A percentile compares a stretch with the other conserved stretches of the same genome.
These are phyloP conservation scores for Eutrema heterophyllum DNA, from an alignment of 345 rosid species.

Conservation along the genomic window DNA sequence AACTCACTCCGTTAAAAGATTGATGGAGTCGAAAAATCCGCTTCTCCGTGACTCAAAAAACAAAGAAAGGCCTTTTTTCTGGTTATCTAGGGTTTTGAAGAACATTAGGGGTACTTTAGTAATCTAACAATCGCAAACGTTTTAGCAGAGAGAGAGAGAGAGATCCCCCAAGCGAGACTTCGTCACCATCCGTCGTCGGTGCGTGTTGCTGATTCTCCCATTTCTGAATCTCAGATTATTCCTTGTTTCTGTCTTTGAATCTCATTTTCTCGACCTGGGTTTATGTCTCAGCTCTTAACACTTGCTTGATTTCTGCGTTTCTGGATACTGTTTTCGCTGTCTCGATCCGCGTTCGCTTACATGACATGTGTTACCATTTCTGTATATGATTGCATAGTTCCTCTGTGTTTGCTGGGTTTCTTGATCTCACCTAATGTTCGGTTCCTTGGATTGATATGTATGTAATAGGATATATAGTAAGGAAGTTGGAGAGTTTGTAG, in stretches of 20 bases:
- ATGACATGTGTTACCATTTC: not conserved
- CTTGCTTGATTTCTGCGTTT: not conserved
- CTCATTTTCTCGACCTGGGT: not conserved
- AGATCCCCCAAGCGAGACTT: not conserved
- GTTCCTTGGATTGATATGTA: not conserved
- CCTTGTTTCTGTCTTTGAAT: not conserved
- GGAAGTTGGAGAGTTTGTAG: not conserved
- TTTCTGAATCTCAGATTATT: not conserved
- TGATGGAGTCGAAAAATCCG: not conserved
- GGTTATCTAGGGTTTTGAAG: not conserved
- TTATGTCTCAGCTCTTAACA: not conserved
- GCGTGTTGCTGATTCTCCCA: not conserved
- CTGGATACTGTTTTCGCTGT: not conserved
- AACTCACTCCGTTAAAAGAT: not conserved
- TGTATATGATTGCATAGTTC: not conserved
- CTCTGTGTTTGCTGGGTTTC: not conserved
- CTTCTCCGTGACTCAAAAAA: not conserved
- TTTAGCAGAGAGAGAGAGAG: not conserved
- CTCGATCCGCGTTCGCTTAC: not conserved
- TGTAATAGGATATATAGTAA: not conserved
- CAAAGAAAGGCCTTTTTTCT: not conserved
- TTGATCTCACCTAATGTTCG: not conserved
- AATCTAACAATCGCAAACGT: not conserved
- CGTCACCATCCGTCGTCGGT: constrained; percentile 4
- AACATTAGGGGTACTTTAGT: not conserved